Evolutionary conservation across 2,329 filamentous ascomycete genomes (phyloP).

Genomic region (Pestalotiopsis sp.): DNA sequence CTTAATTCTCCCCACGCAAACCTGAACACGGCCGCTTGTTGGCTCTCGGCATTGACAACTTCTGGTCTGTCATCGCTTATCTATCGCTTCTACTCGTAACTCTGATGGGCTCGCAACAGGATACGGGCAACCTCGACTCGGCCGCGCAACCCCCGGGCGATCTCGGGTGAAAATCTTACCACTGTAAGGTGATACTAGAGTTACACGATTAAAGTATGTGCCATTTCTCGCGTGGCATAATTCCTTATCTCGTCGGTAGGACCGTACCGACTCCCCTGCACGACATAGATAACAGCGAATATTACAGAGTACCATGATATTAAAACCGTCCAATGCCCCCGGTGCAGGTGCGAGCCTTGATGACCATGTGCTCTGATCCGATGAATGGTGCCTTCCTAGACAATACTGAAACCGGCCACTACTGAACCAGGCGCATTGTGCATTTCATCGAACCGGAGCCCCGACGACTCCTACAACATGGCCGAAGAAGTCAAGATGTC

Average conservation of each 20-base stretch:
- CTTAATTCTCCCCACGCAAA: neutral
- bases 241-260: neutral
- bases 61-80: constrained; percentile 5
- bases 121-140: neutral
- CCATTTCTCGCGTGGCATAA: neutral
- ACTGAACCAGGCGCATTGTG: neutral
- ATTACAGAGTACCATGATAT: neutral
- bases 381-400: neutral
- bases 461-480: neutral
- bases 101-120: no score
- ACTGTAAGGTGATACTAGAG: neutral
- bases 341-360: neutral
- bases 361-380: neutral
- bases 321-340: neutral
- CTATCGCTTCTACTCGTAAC: neutral
- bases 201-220: neutral
- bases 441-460: neutral
- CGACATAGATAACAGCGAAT: neutral
- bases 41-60: constrained; percentile 1
- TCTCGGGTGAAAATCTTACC: neutral
- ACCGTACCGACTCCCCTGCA: neutral
- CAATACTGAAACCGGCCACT: neutral
- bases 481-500: neutral
- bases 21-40: neutral
- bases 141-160: neutral